Percentiles rank a stretch among this genome's conserved stretches.
phyloP scores from a whole-genome alignment of 495 filamentous ascomycete genomes.

The Trichoderma reesei region DNA sequence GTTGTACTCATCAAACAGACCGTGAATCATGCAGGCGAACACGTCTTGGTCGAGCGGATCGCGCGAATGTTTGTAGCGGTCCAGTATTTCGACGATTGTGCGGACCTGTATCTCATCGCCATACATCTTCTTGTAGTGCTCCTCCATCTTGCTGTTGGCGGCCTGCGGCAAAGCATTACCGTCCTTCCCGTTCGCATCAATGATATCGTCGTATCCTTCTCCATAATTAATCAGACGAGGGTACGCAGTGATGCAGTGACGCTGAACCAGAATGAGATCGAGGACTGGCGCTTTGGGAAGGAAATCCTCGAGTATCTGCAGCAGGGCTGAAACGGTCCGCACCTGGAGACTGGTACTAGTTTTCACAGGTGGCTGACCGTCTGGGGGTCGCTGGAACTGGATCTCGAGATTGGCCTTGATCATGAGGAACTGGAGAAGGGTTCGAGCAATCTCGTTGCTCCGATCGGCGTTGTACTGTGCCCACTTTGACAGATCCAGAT shows the following conservation, averaged over 20 bases:
- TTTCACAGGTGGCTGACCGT: slow-evolving; percentile 41
- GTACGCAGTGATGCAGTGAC: slow-evolving; percentile 82
- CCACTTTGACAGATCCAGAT: slow-evolving; percentile 78
- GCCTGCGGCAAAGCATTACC: slow-evolving; percentile 68
- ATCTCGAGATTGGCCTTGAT: slow-evolving; percentile 80
- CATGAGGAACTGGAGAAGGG: slow-evolving; percentile 62
- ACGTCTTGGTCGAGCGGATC: slow-evolving; percentile 81
- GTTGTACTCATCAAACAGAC: slow-evolving; percentile 92
- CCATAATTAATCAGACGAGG: slow-evolving; percentile 96
- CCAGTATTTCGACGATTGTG: slow-evolving; percentile 69
- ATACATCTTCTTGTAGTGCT: slow-evolving; percentile 95
- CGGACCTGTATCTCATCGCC: slow-evolving; percentile 72
- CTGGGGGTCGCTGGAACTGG: slow-evolving; percentile 54
- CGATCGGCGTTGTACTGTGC: slow-evolving; percentile 53
- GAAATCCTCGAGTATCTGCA: slow-evolving; percentile 65
- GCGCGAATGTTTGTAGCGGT: slow-evolving; percentile 72
- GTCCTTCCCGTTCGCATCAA: slow-evolving; percentile 71
- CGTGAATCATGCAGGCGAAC: slow-evolving; percentile 97
- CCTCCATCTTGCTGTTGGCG: slow-evolving; percentile 85
- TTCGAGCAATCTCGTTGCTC: slow-evolving; percentile 48
- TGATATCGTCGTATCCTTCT: slow-evolving; percentile 79
- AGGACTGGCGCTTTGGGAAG: slow-evolving; percentile 36
- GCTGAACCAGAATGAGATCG: slow-evolving; percentile 54
- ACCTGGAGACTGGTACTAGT: slow-evolving; percentile 54
- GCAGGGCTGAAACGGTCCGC: slow-evolving; percentile 72